These are phyloP conservation scores for Suillus fuscotomentosus DNA, from an alignment of 768 basidiomycete species.

Conservation along the genomic window DNA sequence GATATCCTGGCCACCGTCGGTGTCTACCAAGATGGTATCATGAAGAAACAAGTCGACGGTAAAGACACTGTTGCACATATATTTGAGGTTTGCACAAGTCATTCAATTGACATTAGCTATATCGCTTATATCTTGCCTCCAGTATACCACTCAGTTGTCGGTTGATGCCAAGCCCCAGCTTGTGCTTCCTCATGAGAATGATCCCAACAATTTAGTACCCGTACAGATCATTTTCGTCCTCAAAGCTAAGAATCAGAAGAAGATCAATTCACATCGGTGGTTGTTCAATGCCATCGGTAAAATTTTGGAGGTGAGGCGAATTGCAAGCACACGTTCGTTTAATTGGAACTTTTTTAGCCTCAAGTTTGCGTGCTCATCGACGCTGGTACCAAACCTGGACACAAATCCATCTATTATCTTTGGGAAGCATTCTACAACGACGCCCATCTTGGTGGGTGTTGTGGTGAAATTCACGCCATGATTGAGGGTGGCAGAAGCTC, in stretches of 20 bases:
- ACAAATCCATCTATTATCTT: slow-evolving; percentile 92
- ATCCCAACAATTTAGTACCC: slow-evolving; percentile 89
- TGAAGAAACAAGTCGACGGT: slow-evolving; percentile 89
- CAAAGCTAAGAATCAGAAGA: slow-evolving; percentile 94
- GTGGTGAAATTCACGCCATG: slow-evolving; percentile 97
- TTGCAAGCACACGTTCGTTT: not conserved
- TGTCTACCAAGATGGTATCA: slow-evolving; percentile 92
- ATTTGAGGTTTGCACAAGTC: slow-evolving; percentile 66
- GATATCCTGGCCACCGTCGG: slow-evolving; percentile 88
- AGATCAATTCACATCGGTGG: slow-evolving; percentile 96
- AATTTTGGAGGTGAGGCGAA: slow-evolving; percentile 60
- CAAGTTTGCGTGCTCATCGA: slow-evolving; percentile 92
- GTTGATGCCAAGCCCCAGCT: slow-evolving; percentile 89
- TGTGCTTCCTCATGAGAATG: slow-evolving; percentile 85
- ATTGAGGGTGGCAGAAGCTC: slow-evolving; percentile 90
- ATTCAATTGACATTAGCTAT: not conserved
- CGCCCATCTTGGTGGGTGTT: slow-evolving; percentile 77
- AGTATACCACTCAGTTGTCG: slow-evolving; percentile 97
- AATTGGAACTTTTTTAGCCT: slow-evolving; percentile 47
- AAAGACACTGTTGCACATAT: slow-evolving; percentile 93
- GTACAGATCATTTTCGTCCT: slow-evolving; percentile 90
- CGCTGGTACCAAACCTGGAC: slow-evolving; percentile 95
- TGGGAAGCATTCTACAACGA: slow-evolving; percentile 93
- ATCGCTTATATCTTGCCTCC: slow-evolving; percentile 9
- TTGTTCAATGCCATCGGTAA: slow-evolving; percentile 91